phyloP scores from a whole-genome alignment of 2,329 filamentous ascomycete genomes.

The Sphaerulina musiva region DNA sequence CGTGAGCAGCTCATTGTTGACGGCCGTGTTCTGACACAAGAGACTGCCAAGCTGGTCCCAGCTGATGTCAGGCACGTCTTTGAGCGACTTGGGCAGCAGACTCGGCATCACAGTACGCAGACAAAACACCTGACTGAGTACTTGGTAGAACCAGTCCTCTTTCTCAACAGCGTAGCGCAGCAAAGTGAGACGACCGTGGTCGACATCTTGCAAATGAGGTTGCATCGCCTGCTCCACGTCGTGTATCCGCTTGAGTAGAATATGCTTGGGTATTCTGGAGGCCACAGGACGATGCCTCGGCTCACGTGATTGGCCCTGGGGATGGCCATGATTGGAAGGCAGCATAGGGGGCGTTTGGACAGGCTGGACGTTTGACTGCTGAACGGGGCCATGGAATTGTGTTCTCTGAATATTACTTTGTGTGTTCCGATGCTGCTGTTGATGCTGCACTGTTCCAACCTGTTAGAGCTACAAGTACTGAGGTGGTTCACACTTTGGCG shows the following conservation, averaged over 20 bases:
- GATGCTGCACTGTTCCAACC: background rate
- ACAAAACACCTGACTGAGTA: constrained; percentile 61
- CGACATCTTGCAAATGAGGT: constrained; percentile 4
- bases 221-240: constrained; percentile 2
- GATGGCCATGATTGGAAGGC: constrained; percentile 2
- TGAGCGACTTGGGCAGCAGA: constrained; percentile 36
- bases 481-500: no score
- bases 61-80: constrained; percentile 30
- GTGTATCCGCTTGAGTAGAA: constrained; percentile 8
- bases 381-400: background rate
- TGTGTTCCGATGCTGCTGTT: background rate
- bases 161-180: constrained; percentile 51
- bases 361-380: constrained; percentile 2
- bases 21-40: constrained; percentile 41
- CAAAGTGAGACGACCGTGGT: constrained; percentile 45
- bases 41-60: constrained; percentile 39
- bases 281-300: background rate
- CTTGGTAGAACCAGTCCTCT: constrained; percentile 58
- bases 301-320: background rate
- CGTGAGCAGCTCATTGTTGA: constrained; percentile 37
- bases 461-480: background rate
- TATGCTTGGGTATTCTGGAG: constrained; percentile 10
- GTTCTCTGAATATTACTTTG: background rate
- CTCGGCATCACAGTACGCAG: constrained; percentile 43
- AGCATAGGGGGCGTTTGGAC: background rate